phyloP scores from a whole-genome alignment of 768 basidiomycete genomes.

The Rossbeevera mucosa region DNA sequence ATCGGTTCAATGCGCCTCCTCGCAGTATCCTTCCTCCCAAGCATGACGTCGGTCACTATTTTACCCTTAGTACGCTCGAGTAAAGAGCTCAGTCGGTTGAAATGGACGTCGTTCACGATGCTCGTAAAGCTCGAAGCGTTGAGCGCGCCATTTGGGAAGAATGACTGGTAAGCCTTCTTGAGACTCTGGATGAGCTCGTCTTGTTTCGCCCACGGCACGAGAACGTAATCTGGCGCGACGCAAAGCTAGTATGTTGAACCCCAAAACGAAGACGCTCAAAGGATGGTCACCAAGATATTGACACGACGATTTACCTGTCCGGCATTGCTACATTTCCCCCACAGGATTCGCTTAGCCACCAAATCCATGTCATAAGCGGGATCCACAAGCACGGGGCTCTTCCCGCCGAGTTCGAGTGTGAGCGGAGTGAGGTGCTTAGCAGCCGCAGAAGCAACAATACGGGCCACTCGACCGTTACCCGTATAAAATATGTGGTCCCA shows the following conservation, averaged over 20 bases:
- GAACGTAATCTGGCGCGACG: slow-evolving; percentile 42
- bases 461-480: slow-evolving; percentile 28
- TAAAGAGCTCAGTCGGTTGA: slow-evolving; percentile 47
- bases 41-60: slow-evolving; percentile 48
- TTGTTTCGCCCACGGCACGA: slow-evolving; percentile 40
- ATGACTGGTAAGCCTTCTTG: slow-evolving; percentile 38
- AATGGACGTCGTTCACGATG: slow-evolving; percentile 54
- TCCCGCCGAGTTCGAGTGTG: slow-evolving; percentile 34
- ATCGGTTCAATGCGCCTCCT: slow-evolving; percentile 54
- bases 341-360: slow-evolving; percentile 60
- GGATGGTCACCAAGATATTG: neutral
- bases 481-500: slow-evolving; percentile 39
- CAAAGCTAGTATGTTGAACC: slow-evolving; percentile 29
- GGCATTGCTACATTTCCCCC: slow-evolving; percentile 61
- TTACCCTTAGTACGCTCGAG: slow-evolving; percentile 53
- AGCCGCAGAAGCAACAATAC: slow-evolving; percentile 24
- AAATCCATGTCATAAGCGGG: slow-evolving; percentile 39
- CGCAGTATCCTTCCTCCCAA: slow-evolving; percentile 30
- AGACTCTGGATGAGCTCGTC: slow-evolving; percentile 45
- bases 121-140: slow-evolving; percentile 40
- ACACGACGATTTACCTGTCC: slow-evolving; percentile 46
- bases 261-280: neutral
- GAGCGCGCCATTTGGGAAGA: slow-evolving; percentile 54
- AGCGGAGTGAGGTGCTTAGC: slow-evolving; percentile 33
- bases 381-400: slow-evolving; percentile 45